Base-by-base conservation (phyloP, 1,139 yeast genomes). In the Hyphopichia burtonii region DNA sequence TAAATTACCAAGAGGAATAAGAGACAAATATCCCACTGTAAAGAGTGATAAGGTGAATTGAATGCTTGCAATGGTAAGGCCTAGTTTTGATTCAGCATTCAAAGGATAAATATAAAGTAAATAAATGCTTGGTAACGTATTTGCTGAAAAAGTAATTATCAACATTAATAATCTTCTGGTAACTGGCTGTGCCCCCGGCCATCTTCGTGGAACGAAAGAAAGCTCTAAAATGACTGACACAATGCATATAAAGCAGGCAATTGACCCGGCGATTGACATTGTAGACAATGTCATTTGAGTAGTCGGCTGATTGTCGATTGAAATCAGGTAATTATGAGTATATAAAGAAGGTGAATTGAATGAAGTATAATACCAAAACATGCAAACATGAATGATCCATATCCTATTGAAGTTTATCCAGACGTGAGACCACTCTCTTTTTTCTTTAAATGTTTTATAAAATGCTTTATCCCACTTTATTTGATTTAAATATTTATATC, bases 301-400 rank as follows among this genome's bases (percentile, higher is more conserved):
- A 2, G 81, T 65, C 0, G 86, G 86, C 38, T 67, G 69, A 49
- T 76, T 79, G 51, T 80, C 71, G 31, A 63, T 44, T 0, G 61
- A 52, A 31, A 71, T 74, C 27, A 60, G 63, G 48, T 80, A 81
- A 39, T 69, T 57, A n/a, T 54, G 52, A 0, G 84, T 80, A 54
- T 78, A 82, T 27, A 82, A 58, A 0, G 82, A 71, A 4, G 80
- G 77, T 1, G 82, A 65, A 51, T 81, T 80, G 49, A 68, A 72
- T 39, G 76, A 54, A 0, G 83, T 78, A 52, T 74, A 82, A 41
- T 76, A 73, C 87, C 86, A 82, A 51, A 80, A 82, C 44, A 75
- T 61, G 0, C 80, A 66, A 23, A 80, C 56, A 52, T 82, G 88
- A 41, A 82, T 74, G 36, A 78, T 74, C 83, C 85, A 80, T 25